phyloP scores from a whole-genome alignment of 139 green algal species.

The Tetradesmus obliquus region DNA sequence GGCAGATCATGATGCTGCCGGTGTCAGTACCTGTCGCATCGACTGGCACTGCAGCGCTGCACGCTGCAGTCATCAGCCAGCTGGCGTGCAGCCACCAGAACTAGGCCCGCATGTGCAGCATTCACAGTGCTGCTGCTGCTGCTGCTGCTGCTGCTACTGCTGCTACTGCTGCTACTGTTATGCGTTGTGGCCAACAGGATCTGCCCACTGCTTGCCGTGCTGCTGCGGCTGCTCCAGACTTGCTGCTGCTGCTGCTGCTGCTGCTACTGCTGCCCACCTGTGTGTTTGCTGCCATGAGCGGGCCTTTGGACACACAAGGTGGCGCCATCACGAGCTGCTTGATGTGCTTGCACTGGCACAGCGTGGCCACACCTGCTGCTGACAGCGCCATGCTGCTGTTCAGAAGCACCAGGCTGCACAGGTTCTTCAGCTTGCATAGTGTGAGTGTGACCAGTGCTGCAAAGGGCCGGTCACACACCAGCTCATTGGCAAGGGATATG shows the following conservation, averaged over 20 bases:
- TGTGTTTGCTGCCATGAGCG: constrained; percentile 31
- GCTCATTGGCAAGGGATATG: constrained; percentile 29
- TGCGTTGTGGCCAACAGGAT: no score
- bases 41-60: no score
- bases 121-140: background rate
- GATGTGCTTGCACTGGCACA: constrained; percentile 25
- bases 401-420: constrained; percentile 23
- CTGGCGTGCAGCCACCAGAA: no score
- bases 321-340: constrained; percentile 33
- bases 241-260: background rate
- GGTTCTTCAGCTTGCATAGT: constrained; percentile 40
- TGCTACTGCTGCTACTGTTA: no score
- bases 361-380: constrained; percentile 31
- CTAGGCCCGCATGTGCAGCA: no score
- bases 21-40: no score
- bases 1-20: no score
- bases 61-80: no score
- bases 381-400: constrained; percentile 44
- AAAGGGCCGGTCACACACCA: constrained; percentile 37
- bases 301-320: constrained; percentile 3
- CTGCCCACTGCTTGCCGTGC: constrained; percentile 9
- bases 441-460: constrained; percentile 29
- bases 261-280: background rate
- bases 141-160: background rate
- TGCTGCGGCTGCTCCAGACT: background rate